Evolutionary conservation across 108 stramenopile species (phyloP), one percentile per base, ranked within the genome.

Genomic region (Nitzschia sp.): DNA sequence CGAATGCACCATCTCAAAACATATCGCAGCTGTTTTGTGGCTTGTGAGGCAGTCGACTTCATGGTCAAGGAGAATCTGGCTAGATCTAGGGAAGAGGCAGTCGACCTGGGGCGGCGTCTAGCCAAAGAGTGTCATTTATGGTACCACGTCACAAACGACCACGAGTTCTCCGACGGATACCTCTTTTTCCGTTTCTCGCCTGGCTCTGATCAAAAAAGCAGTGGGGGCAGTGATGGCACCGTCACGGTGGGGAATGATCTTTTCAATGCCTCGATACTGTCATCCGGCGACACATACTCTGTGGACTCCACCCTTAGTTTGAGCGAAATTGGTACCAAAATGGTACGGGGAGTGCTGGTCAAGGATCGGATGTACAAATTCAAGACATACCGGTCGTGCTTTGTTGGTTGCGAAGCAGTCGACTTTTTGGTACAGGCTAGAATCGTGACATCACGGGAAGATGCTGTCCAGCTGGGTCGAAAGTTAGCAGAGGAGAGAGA

Each of bases 401-500:
- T 91, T 46, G 71, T 88, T 11, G 86, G 82, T 0, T 48, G 71
- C 27, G 85, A 88, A 30, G 86, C 83, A n/a, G 86, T 91, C 45
- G 81, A 83, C 62, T 91, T 64, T 49, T 35, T 91, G 35, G 60
- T 91, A 2, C 17, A 66, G 13, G 48, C 68, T 34, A 68, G 79
- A 4, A 21, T 63, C 19, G 85, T 72, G 1, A 19, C 25, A 13
- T 68, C 49, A 6, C 69, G 87, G 1, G 68, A 65, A 2, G 84
- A 87, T 8, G 89, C 84, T 4, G 85, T 90, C 17, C 28, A 35
- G 11, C 66, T 87, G 1, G 85, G 84, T 3, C 54, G 64, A 9
- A 13, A 33, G 72, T 48, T 70, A 27, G 73, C 66, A 19, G 29
- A 46, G 9, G 59, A 57, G 33, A 27, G 56, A 24, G 11, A 42